Conservation (phyloP, 2,329 filamentous ascomycete species). For the Dichotomopilus funicola region DNA sequence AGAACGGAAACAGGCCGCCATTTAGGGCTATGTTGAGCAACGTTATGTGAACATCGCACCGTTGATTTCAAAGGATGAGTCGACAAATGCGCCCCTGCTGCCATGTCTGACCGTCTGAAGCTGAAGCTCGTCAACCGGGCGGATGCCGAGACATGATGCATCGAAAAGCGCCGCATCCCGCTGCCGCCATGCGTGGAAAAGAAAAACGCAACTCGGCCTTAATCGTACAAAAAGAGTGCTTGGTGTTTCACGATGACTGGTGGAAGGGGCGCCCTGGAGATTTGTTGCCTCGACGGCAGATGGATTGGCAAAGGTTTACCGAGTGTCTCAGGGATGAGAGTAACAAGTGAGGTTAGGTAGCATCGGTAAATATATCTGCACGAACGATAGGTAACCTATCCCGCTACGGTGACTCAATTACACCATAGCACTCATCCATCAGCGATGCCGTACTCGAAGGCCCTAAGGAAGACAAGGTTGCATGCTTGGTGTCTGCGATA, state of each 20-base stretch:
- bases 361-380: no score
- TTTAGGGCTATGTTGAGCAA: conserved; percentile 31
- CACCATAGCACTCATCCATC: no score
- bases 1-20: conserved; percentile 59
- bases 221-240: not conserved
- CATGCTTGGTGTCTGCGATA: not conserved
- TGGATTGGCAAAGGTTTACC: no score
- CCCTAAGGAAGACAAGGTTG: not conserved
- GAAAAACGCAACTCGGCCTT: not conserved
- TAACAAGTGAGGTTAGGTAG: no score
- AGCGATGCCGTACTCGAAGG: no score
- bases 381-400: no score
- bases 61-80: conserved; percentile 2
- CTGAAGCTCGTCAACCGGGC: conserved; percentile 18
- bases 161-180: conserved; percentile 23
- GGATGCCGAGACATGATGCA: conserved; percentile 23
- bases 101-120: conserved; percentile 12
- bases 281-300: no score
- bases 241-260: no score
- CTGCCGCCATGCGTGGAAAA: conserved; percentile 22
- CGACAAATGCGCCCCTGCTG: conserved; percentile 9
- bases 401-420: no score
- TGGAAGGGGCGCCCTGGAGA: no score
- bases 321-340: no score
- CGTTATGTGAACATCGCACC: conserved; percentile 13